Base-by-base conservation (phyloP, 305 asterid genomes). In the Fraxinus velutina region DNA sequence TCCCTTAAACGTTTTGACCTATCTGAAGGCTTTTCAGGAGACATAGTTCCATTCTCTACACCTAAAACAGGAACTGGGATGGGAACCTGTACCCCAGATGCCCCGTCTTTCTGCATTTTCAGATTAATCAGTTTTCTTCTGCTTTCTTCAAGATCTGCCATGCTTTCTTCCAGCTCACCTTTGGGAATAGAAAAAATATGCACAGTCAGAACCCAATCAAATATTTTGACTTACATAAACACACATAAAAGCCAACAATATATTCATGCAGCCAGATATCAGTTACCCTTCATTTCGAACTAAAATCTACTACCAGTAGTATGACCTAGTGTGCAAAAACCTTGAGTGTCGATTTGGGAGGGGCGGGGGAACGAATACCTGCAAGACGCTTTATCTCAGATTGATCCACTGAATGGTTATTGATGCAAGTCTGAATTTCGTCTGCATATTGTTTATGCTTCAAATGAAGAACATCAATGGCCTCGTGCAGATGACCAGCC, bases 91-190 rank as follows among this genome's bases (percentile, higher is more conserved):
- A 86, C 87, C 76, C 90, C 93, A 83, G 94, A 87, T 75, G 88
- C 87, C 76, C 89, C 94, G 76, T 89, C 97, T 81, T 90, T 95
- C 87, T 95, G 98, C 97, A 94, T 90, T 90, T 86, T 90, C 89
- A 92, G 80, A 86, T 86, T 92, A 72, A 91, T 89, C 55, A 96
- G 86, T 84, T 93, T 96, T 86, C 98, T 94, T 90, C 96, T 91
- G 86, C 95, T 94, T 88, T 92, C 97, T 89, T 96, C 99, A 76
- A 94, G 96, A 87, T 92, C 99, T 21, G 90, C 87, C 94, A 92
- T 87, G 90, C 89, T 92, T 81, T 96, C 98, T 84, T 94, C 99
- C 87, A 96, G 83, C 83, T 96, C 98, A 78, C 96, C 99, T 95
- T 84, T 80, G 84, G 80, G 84, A 33, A 44, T 27, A 76, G 76